These are phyloP conservation scores for Annona cherimola DNA, from an alignment of 164 flowering plant genomes.

Conservation along the genomic window DNA sequence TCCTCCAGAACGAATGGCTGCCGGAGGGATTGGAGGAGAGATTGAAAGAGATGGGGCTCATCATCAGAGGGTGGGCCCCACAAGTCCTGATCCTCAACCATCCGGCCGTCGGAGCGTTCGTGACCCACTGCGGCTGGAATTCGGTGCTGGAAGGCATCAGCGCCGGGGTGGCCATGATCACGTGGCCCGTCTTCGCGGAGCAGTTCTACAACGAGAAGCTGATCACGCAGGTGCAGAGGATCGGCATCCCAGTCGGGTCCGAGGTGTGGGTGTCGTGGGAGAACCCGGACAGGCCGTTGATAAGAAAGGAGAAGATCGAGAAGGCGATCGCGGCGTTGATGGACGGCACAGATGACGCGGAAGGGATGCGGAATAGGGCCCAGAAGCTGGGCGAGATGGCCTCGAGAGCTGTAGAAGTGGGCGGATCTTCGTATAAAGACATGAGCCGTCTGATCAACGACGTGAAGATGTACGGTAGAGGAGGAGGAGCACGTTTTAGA, in stretches of 20 bases:
- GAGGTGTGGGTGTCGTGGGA: slow-evolving; percentile 11
- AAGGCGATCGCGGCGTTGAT: slow-evolving; percentile 21
- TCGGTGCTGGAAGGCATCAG: slow-evolving; percentile 6
- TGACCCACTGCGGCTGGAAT: background rate
- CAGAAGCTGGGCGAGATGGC: slow-evolving; percentile 22
- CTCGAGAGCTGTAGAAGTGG: slow-evolving; percentile 25
- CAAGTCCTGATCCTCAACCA: slow-evolving; percentile 6
- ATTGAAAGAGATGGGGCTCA: slow-evolving; percentile 21
- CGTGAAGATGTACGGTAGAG: background rate
- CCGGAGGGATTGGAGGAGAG: slow-evolving; percentile 11
- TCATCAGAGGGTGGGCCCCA: slow-evolving; percentile 29
- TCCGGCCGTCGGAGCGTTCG: background rate
- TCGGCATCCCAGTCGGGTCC: slow-evolving; percentile 23
- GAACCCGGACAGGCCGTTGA: background rate
- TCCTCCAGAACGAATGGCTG: background rate
- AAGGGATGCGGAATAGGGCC: slow-evolving; percentile 22
- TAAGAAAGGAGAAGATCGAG: slow-evolving; percentile 14
- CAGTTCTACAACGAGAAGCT: slow-evolving; percentile 20
- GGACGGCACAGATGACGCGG: slow-evolving; percentile 25
- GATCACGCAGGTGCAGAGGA: slow-evolving; percentile 8
- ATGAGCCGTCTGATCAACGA: slow-evolving; percentile 21
- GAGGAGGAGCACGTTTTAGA: too few relatives aligned
- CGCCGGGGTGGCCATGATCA: slow-evolving; percentile 18
- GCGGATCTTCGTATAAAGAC: slow-evolving; percentile 31
- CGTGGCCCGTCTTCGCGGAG: slow-evolving; percentile 14